Conservation (phyloP, 805 yeast genomes). For the Metschnikowia baotianmanensis region DNA sequence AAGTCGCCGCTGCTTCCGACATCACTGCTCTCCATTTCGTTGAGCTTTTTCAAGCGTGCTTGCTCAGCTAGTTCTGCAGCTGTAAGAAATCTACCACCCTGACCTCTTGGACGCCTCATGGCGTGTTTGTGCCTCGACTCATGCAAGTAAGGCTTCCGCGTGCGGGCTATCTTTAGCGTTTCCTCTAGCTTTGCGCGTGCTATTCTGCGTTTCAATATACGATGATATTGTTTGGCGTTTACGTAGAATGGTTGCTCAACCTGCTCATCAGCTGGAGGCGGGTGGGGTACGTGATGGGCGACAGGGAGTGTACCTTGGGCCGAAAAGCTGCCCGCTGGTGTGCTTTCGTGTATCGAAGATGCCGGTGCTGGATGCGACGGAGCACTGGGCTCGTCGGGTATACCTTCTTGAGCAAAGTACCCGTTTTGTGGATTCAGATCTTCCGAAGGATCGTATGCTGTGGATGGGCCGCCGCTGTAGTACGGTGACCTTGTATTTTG, state of each 20-base stretch:
- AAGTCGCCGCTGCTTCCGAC: conserved; percentile 5
- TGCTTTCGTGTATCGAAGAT: conserved; percentile 11
- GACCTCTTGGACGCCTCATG: conserved; percentile 98
- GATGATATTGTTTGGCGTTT: conserved; percentile 95
- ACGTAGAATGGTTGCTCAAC: conserved; percentile 93
- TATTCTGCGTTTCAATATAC: conserved; percentile 86
- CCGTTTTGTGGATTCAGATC: conserved; percentile 17
- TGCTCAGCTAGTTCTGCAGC: conserved; percentile 66
- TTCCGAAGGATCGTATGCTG: conserved; percentile 14
- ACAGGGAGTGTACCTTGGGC: conserved; percentile 9
- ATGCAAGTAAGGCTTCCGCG: conserved; percentile 90
- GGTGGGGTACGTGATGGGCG: conserved; percentile 12
- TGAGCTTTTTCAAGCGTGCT: conserved; percentile 39
- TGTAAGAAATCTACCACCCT: conserved; percentile 95
- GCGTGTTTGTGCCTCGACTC: conserved; percentile 99
- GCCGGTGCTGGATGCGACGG: conserved; percentile 10
- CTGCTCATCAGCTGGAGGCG: conserved; percentile 17
- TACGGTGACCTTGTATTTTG: conserved; percentile 23
- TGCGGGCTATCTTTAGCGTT: conserved; percentile 78
- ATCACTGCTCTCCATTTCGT: conserved; percentile 26
- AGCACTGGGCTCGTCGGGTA: conserved; percentile 11
- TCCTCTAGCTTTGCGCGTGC: conserved; percentile 95
- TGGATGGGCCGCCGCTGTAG: conserved; percentile 18
- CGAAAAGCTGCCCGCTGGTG: conserved; percentile 10
- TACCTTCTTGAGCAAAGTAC: conserved; percentile 12